Evolutionary conservation across 2,329 filamentous ascomycete genomes (phyloP), one percentile per base, ranked within the genome.

Genomic region (Helicocarpus griseus): DNA sequence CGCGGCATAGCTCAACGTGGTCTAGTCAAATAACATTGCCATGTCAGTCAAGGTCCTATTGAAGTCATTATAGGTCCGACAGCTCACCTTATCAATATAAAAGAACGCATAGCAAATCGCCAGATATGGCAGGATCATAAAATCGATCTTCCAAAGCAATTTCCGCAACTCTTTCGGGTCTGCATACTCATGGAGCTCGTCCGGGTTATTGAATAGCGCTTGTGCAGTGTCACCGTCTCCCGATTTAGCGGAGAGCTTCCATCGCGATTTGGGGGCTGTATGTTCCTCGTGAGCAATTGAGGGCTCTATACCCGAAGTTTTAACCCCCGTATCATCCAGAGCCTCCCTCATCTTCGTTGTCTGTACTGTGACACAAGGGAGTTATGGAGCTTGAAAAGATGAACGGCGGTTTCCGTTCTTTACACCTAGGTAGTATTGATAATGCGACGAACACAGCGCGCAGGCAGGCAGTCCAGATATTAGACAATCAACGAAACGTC

Each of bases 1-100:
- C 19, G 82, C 81, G 0, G 82, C 81, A 56, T 83, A 85, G 1
- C 75, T 79, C 28, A 81, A 65, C 0, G 76, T 81, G 0, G 78
- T 81, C 68, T 81, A 24, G 19, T 35, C 31, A 7, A 35, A 35
- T 41, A 49, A 6, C 38, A 17, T 4, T 36, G 7, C 9, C 44
- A 19, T 38, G 43, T 48, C 26, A 44, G 13, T n/a, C 8, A 41
- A 17, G 43, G 5, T 26, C 5, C 3, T 35, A 11, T 14, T 35
- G 31, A 11, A 35, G 5, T 6, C n/a, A 35, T 35, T n/a, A n/a
- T n/a, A n/a, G n/a, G n/a, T n/a, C n/a, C n/a, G n/a, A n/a, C n/a
- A n/a, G n/a, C 41, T 8, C 28, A 67, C 67, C 61, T 71, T 70
- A 40, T 71, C 68, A 51, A 77, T 76, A 52, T 77, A 77, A 53